phyloP scores from a whole-genome alignment of 2,329 filamentous ascomycete species.

The Leptographium galeiforme region DNA sequence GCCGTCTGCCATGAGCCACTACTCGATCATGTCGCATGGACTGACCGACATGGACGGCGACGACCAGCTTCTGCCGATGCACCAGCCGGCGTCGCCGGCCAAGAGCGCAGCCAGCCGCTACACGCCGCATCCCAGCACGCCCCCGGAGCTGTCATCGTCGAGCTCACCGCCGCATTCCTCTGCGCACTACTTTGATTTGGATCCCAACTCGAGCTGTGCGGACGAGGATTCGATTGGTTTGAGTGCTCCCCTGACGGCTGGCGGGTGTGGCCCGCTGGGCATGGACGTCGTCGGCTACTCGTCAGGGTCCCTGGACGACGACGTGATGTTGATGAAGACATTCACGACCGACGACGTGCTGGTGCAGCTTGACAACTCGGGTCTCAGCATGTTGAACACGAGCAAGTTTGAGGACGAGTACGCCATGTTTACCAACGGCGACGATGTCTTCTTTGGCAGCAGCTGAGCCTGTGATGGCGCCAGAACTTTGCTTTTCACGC shows the following conservation, averaged over 20 bases:
- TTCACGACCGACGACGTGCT: constrained; percentile 30
- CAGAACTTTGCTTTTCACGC: not conserved
- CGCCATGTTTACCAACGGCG: constrained; percentile 36
- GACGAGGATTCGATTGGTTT: constrained; percentile 14
- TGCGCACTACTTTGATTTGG: constrained; percentile 32
- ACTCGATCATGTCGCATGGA: constrained; percentile 31
- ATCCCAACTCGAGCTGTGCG: constrained; percentile 23
- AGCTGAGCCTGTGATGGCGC: not conserved
- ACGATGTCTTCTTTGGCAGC: constrained; percentile 38
- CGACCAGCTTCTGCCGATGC: constrained; percentile 11
- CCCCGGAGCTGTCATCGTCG: constrained; percentile 47
- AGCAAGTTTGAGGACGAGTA: constrained; percentile 43
- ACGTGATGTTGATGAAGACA: constrained; percentile 28
- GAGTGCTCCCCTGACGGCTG: constrained; percentile 19
- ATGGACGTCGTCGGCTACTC: constrained; percentile 22
- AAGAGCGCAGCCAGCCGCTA: constrained; percentile 38
- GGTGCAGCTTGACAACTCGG: constrained; percentile 27
- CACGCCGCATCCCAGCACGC: constrained; percentile 29
- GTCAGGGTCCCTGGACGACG: constrained; percentile 23
- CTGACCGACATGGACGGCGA: constrained; percentile 3
- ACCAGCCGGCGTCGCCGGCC: constrained; percentile 28
- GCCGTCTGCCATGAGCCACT: constrained; percentile 31
- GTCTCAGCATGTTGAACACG: constrained; percentile 34
- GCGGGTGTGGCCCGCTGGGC: constrained; percentile 9
- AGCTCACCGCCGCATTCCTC: constrained; percentile 37